Base-by-base conservation (phyloP, 2,329 filamentous ascomycete genomes). In the Cercospora citrullina region DNA sequence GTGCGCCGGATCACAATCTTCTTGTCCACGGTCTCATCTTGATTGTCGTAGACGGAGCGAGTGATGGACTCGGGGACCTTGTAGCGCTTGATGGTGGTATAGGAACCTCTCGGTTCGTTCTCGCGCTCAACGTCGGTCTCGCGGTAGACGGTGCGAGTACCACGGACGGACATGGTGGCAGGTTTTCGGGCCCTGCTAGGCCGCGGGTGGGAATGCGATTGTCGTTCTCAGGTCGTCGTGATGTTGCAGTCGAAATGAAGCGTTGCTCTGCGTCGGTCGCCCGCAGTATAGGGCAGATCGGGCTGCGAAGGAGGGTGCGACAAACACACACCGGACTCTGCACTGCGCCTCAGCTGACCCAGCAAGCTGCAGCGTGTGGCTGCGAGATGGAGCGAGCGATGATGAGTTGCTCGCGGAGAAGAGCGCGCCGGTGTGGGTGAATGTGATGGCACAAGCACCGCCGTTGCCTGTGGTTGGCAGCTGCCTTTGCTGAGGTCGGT, bases 31-130 rank as follows among this genome's bases (percentile, higher is more conserved):
- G 74, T 75, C 67, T 82, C 81, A 23, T 76, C 73, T 36, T 72
- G 69, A 59, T 82, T 79, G 48, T 75, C 68, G 64, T 73, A 72
- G 33, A 74, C 69, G 12, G 69, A 69, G 59, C 71, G 73, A 57
- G 80, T 76, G 42, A 81, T 79, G 66, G 79, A 79, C 63, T 86
- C 83, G 60, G 84, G 84, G n/a, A 84, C 77, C 69, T 83, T 82
- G 80, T 90, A 89, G 73, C 87, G 86, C 75, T 86, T 87, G 72
- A 89, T 84, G 6, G 85, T 87, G 71, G 84, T 86, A 73, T 84
- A 85, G 69, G 79, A 82, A 63, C 81, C 68, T 79, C 79, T 66
- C 62, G 75, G 75, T 55, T 82, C 81, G 76, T 80, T 81, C 72
- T 83, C 81, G 70, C 81, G 80, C 73, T 83, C 80, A 61, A 81